These are phyloP conservation scores for Achaetomiella virescens DNA, from an alignment of 495 filamentous ascomycete genomes.

Conservation along the genomic window DNA sequence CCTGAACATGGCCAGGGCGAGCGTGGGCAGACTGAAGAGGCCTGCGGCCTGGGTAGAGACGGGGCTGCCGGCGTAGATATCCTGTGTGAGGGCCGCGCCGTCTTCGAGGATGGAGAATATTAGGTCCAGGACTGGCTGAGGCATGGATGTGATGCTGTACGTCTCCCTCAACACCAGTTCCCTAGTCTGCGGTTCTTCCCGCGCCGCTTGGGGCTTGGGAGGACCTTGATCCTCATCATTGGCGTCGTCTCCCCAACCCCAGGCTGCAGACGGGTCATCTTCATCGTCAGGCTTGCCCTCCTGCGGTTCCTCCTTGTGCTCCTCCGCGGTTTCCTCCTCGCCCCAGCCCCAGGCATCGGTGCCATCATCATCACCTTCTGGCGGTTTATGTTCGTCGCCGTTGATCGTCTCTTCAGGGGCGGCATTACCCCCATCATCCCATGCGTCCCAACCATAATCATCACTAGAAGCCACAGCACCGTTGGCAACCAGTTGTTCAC, in stretches of 20 bases:
- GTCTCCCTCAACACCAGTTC: constrained; percentile 73
- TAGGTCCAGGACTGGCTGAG: constrained; percentile 65
- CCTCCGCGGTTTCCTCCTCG: constrained; percentile 40
- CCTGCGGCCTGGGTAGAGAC: constrained; percentile 66
- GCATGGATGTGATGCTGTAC: constrained; percentile 82
- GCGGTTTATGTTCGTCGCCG: not conserved
- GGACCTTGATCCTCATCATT: constrained; percentile 12
- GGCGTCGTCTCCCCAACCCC: constrained; percentile 65
- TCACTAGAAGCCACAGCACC: constrained; percentile 38
- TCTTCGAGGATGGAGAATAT: constrained; percentile 66
- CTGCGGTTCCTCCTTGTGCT: constrained; percentile 14
- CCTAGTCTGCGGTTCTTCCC: constrained; percentile 25
- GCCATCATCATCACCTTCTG: constrained; percentile 40
- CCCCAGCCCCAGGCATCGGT: constrained; percentile 58
- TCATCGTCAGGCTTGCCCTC: constrained; percentile 32
- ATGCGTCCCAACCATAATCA: constrained; percentile 68
- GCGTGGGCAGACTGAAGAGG: constrained; percentile 73
- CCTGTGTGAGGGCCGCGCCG: constrained; percentile 53
- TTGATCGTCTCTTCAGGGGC: constrained; percentile 18
- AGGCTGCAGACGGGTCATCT: constrained; percentile 56
- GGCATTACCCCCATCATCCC: constrained; percentile 54
- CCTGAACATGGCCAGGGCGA: constrained; percentile 85
- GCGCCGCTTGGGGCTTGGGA: constrained; percentile 15
- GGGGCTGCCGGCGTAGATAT: constrained; percentile 34
- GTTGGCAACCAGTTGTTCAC: constrained; percentile 49